Evolutionary conservation across 1,139 yeast genomes (phyloP).

Genomic region (Protomyces macrosporus): DNA sequence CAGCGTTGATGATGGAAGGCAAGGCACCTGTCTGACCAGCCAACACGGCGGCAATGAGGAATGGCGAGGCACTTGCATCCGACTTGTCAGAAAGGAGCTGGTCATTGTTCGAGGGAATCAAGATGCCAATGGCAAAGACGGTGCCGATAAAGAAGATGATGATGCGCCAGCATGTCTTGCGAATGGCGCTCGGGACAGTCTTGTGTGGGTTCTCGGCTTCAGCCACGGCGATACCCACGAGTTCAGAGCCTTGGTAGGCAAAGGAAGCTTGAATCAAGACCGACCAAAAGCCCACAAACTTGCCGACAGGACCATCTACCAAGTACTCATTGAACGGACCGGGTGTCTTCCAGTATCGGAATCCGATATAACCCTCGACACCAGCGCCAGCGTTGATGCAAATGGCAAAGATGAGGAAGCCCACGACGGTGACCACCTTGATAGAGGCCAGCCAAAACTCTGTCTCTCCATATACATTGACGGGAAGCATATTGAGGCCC

Average conservation of each 20-base stretch:
- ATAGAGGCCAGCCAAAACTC: constrained; percentile 66
- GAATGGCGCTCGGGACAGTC: constrained; percentile 78
- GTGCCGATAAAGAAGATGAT: constrained; percentile 73
- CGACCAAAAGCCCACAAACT: constrained; percentile 65
- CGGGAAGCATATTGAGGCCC: constrained; percentile 55
- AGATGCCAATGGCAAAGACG: constrained; percentile 54
- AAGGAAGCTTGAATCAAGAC: constrained; percentile 59
- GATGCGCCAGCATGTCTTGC: constrained; percentile 76
- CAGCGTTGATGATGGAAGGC: constrained; percentile 69
- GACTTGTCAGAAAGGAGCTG: constrained; percentile 40
- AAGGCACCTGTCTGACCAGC: constrained; percentile 61
- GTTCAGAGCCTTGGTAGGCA: constrained; percentile 71
- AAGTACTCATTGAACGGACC: constrained; percentile 67
- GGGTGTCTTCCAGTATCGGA: constrained; percentile 80
- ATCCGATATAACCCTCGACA: constrained; percentile 46
- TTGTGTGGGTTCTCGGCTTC: constrained; percentile 78
- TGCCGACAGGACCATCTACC: constrained; percentile 33
- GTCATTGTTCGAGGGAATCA: constrained; percentile 73
- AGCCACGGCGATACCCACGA: constrained; percentile 84
- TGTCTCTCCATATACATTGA: constrained; percentile 58
- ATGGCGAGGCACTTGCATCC: constrained; percentile 57
- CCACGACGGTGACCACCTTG: constrained; percentile 65
- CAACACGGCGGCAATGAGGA: constrained; percentile 63
- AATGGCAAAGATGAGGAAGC: constrained; percentile 63
- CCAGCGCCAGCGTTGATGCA: constrained; percentile 72